Conservation (phyloP, 352 stramenopile genomes). For the Albugo candida region DNA sequence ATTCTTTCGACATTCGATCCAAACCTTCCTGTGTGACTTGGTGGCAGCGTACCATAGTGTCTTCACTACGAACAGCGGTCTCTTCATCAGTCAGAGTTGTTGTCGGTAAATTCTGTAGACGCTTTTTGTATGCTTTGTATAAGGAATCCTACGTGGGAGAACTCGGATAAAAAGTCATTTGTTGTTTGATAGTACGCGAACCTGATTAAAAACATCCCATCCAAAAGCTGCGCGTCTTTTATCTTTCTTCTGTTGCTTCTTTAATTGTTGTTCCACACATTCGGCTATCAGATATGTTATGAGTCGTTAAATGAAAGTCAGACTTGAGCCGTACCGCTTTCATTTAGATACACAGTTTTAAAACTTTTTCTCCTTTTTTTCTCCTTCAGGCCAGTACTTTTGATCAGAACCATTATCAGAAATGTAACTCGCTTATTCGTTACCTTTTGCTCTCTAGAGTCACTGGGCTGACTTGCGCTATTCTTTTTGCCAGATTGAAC, state of each 20-base stretch:
- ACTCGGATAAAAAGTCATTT: background rate
- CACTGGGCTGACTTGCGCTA: slow-evolving; percentile 26
- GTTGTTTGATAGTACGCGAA: background rate
- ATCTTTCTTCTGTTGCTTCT: slow-evolving; percentile 50
- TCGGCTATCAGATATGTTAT: slow-evolving; percentile 14
- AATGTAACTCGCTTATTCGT: too few relatives aligned
- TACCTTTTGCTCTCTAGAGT: slow-evolving; percentile 16
- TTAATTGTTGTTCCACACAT: slow-evolving; percentile 27
- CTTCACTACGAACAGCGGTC: background rate
- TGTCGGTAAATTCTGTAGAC: slow-evolving; percentile 33
- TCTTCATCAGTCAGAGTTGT: slow-evolving; percentile 5
- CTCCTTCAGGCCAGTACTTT: slow-evolving; percentile 13
- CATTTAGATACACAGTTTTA: slow-evolving; percentile 33
- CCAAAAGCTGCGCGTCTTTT: slow-evolving; percentile 66
- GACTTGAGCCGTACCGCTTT: slow-evolving; percentile 23
- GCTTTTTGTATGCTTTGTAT: slow-evolving; percentile 76
- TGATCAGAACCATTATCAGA: too few relatives aligned
- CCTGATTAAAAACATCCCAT: slow-evolving; percentile 71
- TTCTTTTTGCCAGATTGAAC: slow-evolving; percentile 44
- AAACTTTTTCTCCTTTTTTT: slow-evolving; percentile 22
- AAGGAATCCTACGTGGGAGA: slow-evolving; percentile 29
- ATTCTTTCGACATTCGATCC: slow-evolving; percentile 51
- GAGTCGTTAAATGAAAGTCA: background rate
- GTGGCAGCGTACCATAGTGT: background rate
- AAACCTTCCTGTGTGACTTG: slow-evolving; percentile 17